phyloP scores from a whole-genome alignment of 176 grass and related monocot genomes.

The Panicum miliaceum region DNA sequence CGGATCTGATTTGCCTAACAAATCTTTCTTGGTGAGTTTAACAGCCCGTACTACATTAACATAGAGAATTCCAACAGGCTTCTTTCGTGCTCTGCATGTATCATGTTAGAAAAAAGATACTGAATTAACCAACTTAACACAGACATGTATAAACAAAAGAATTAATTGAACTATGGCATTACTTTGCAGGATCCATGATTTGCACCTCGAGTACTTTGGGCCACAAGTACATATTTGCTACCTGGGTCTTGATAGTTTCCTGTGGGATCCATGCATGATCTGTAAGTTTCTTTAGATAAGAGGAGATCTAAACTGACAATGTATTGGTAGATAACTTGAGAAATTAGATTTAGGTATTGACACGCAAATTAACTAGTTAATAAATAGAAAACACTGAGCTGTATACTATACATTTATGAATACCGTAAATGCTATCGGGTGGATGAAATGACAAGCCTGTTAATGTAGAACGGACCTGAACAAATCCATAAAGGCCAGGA shows the following conservation, averaged over 20 bases:
- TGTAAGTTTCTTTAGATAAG: background rate
- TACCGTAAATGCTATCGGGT: background rate
- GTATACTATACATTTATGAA: background rate
- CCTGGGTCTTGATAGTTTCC: conserved; percentile 87
- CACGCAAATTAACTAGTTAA: background rate
- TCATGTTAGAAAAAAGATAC: background rate
- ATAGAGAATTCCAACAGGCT: conserved; percentile 73
- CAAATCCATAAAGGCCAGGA: conserved; percentile 80
- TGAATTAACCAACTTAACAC: conserved; percentile 40
- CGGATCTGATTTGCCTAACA: conserved; percentile 84
- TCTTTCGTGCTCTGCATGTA: conserved; percentile 71
- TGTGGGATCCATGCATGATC: conserved; percentile 29
- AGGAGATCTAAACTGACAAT: background rate
- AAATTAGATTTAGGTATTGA: background rate
- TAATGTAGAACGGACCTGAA: conserved; percentile 59
- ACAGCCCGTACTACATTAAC: conserved; percentile 65
- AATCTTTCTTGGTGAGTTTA: conserved; percentile 75
- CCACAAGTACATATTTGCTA: conserved; percentile 91
- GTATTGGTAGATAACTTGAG: background rate
- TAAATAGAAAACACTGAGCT: background rate
- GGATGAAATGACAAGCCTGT: background rate
- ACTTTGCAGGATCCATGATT: conserved; percentile 83
- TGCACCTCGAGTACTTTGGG: conserved; percentile 79
- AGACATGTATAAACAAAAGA: background rate
- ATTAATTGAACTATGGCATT: conserved; percentile 34